A percentile compares a stretch with the other conserved stretches of the same genome.
Evolutionary conservation across 495 filamentous ascomycete genomes (phyloP).

Genomic region (Aspergillus cristatus): DNA sequence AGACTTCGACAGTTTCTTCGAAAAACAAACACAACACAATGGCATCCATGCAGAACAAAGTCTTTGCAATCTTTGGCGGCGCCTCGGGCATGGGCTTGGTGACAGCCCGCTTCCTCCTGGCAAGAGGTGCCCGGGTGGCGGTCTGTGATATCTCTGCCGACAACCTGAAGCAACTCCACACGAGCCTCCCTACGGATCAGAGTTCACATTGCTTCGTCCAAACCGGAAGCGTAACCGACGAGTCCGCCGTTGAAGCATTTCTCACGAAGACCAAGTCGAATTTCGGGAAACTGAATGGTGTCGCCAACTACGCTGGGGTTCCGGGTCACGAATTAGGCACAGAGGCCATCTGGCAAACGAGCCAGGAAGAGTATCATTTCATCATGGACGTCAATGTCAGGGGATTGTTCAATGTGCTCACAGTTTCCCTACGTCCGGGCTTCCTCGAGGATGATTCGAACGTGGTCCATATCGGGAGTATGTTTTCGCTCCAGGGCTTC

Average conservation of each 20-base stretch:
- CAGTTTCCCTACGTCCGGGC: constrained; percentile 10
- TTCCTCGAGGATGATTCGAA: constrained; percentile 14
- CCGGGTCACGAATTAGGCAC: constrained; percentile 7
- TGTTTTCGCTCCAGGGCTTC: constrained; percentile 2
- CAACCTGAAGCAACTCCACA: neutral
- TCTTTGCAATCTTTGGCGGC: constrained; percentile 17
- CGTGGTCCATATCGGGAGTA: constrained; percentile 12
- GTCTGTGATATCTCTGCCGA: constrained; percentile 11
- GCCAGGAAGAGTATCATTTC: constrained; percentile 14
- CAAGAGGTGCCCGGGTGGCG: constrained; percentile 12
- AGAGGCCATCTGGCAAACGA: constrained; percentile 9
- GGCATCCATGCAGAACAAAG: constrained; percentile 1
- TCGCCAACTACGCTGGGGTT: constrained; percentile 12
- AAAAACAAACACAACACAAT: neutral
- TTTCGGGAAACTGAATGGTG: constrained; percentile 13
- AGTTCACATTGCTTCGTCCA: constrained; percentile 6
- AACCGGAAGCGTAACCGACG: constrained; percentile 6
- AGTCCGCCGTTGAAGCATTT: constrained; percentile 11
- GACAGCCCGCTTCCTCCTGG: constrained; percentile 11
- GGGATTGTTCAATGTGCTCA: constrained; percentile 13
- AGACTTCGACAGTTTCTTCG: neutral
- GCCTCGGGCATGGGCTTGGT: constrained; percentile 18
- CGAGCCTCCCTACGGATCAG: constrained; percentile 1
- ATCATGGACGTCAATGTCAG: constrained; percentile 17
- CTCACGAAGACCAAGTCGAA: constrained; percentile 12